Evolutionary conservation across 75 land plant genomes (phyloP), one percentile per base, ranked within the genome.

Genomic region (Cupressus sempervirens): DNA sequence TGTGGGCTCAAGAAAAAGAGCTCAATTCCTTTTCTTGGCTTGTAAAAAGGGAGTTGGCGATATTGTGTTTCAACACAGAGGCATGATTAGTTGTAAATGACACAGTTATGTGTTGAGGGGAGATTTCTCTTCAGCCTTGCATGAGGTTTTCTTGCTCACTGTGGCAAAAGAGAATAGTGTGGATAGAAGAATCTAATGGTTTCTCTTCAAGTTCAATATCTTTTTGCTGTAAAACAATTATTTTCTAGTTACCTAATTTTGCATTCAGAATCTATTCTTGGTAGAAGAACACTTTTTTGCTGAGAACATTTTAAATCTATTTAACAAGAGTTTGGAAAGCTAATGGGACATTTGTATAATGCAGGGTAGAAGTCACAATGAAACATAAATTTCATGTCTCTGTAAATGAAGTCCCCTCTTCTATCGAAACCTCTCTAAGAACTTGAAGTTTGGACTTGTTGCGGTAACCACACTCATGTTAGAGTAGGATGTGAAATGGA

Each of bases 381-480:
- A 95, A 96, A 83, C 93, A 95, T 84, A 96, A 62, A 29, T 91
- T 89, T 83, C 93, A 89, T 12, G 91, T 84, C 87, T 95, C 93
- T 8, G 98, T 95, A 45, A 96, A 86, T 65, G 86, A 48, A 56
- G 93, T 92, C 68, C 94, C 98, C 88, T 96, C 97, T 40, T 89
- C 94, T 38, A 91, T 90, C 5, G 92, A 74, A 4, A 96, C 98
- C 85, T 96, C 93, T 75, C 98, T 90, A 23, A 89, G 89, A 73
- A 93, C 91, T 87, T 88, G 87, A 58, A 96, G 95, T 84, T 96
- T 97, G 5, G 92, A 86, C 85, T 96, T 96, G 90, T 96, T 96
- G 40, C 98, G 97, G 95, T 93, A 8, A 96, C 95, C 4, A 96
- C 93, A 84, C 94, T 96, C 92, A 94, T 93, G 85, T 96, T 97